Percentiles rank a stretch among this genome's conserved stretches.
Evolutionary conservation across 768 basidiomycete genomes (phyloP).

Genomic region (Hortiboletus flavorubellus): DNA sequence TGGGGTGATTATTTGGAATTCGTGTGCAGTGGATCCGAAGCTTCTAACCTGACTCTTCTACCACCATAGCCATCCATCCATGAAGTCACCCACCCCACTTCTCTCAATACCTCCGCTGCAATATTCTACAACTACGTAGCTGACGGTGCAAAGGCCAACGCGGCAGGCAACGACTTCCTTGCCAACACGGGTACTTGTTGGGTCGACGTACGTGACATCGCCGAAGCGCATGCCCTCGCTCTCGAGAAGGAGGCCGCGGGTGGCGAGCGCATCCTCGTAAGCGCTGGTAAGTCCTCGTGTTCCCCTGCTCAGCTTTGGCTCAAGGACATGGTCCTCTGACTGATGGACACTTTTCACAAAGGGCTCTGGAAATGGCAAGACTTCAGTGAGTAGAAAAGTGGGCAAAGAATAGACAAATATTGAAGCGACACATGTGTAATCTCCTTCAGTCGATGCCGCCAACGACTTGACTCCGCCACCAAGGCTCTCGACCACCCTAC

Average conservation of each 20-base stretch:
- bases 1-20: conserved; percentile 18
- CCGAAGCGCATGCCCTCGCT: conserved; percentile 49
- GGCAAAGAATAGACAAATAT: background rate
- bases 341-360: background rate
- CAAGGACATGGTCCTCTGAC: background rate
- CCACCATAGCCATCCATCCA: conserved; percentile 41
- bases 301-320: no score
- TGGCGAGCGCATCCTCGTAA: conserved; percentile 55
- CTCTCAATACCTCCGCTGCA: conserved; percentile 40
- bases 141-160: conserved; percentile 15
- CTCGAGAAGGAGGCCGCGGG: conserved; percentile 50
- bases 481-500: conserved; percentile 27
- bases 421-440: background rate
- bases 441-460: conserved; percentile 36
- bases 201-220: conserved; percentile 56
- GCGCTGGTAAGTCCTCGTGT: conserved; percentile 24
- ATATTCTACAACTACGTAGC: conserved; percentile 35
- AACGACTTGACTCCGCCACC: conserved; percentile 32
- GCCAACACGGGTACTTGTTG: conserved; percentile 31
- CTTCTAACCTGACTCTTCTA: background rate
- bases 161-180: conserved; percentile 24
- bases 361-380: conserved; percentile 32
- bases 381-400: conserved; percentile 19
- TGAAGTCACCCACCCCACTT: conserved; percentile 31
- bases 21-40: background rate